Evolutionary conservation across 83 land plant species (phyloP), one percentile per base, ranked within the genome.

Genomic region (Picea abies): DNA sequence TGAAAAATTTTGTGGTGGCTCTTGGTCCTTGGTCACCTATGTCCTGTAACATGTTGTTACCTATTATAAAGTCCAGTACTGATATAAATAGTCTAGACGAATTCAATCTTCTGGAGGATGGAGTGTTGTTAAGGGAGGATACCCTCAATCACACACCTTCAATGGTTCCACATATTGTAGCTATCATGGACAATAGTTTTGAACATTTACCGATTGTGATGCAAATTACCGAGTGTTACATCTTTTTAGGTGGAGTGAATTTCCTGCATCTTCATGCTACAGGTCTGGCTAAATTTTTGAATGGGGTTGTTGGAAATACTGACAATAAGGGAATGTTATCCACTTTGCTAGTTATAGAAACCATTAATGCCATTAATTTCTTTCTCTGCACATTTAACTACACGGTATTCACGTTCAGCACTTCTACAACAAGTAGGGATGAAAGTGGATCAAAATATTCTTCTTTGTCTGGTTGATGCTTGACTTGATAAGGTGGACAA

Each of bases 401-500:
- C 95, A 52, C 93, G 94, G 77, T 91, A 94, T 84, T 91, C 97
- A 78, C 85, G 92, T 62, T 39, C 81, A n/a, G 44, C 79, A 61
- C 86, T 84, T 9, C 90, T 98, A 16, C 96, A 95, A 62, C 89
- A 94, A 70, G 89, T 84, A 22, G 91, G 93, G 19, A 20, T 90
- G 32, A 80, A 84, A 14, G 49, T 79, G 23, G 89, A 88, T 83
- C 94, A 93, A 60, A 94, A 92, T 84, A 82, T 94, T 72, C 90
- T 96, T 80, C 91, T 98, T 68, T 85, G 84, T 39, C 84, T 96
- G 88, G 94, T 92, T 84, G 99, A 98, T 86, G 81, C 96, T 66
- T 98, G 97, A 99, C 91, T 98, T 82, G 99, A 98, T 60, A 95
- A 97, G 99, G 99, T 98, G 41, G 99, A 98, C 84, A 92, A 90